A percentile compares a stretch with the other conserved stretches of the same genome.
Evolutionary conservation across 345 rosid species (phyloP).

Genomic region (Linum trigynum): DNA sequence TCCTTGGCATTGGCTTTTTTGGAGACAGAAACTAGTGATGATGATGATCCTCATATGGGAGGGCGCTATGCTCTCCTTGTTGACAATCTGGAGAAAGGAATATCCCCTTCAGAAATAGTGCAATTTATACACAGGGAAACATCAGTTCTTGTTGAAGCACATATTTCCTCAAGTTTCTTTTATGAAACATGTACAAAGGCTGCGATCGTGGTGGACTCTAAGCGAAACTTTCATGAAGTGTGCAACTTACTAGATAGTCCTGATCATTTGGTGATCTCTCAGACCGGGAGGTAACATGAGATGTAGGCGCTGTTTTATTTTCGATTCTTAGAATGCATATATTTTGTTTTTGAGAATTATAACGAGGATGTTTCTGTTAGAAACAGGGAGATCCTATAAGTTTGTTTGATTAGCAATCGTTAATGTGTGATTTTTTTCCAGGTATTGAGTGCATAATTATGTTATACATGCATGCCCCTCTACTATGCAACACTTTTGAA

Average conservation of each 20-base stretch:
- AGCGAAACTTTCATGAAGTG: conserved; percentile 19
- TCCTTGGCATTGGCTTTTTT: neutral
- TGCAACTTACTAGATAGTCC: conserved; percentile 26
- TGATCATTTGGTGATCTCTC: conserved; percentile 27
- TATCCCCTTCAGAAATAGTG: conserved; percentile 25
- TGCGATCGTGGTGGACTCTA: conserved; percentile 20
- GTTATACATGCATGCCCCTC: no score
- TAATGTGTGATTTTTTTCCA: no score
- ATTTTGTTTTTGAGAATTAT: no score
- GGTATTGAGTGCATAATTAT: no score
- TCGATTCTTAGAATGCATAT: no score
- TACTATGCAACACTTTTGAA: no score
- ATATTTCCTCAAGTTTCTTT: conserved; percentile 28
- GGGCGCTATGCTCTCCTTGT: conserved; percentile 14
- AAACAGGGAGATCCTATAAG: neutral
- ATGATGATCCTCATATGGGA: conserved; percentile 18
- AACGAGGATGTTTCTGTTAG: neutral
- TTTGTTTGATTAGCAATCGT: neutral
- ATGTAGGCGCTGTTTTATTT: neutral
- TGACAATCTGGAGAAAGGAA: conserved; percentile 35
- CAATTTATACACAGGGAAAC: conserved; percentile 31
- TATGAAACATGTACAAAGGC: conserved; percentile 24
- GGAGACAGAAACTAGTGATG: conserved; percentile 12
- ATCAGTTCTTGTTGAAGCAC: conserved; percentile 17
- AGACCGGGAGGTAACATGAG: conserved; percentile 28